Base-by-base conservation (phyloP, 2,329 filamentous ascomycete genomes). In the Botrytis byssoidea region DNA sequence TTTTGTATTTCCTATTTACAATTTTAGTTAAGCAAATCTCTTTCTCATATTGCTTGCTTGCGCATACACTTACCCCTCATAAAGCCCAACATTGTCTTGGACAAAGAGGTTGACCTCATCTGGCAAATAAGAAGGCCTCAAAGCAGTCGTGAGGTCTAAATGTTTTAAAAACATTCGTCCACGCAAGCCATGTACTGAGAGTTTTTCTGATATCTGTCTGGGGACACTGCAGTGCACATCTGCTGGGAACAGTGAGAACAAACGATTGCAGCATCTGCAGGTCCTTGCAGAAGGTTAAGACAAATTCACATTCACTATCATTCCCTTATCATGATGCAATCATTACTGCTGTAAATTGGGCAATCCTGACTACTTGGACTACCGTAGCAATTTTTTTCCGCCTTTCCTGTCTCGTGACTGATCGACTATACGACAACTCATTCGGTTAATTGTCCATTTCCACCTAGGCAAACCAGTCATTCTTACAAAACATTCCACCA, bases 91-190 rank as follows among this genome's bases (percentile, higher is more conserved):
- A 83, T 94, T 95, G 87, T 98, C 95, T 85, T 98, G 95, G 74
- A 99, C 95, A 84, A 97, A 98, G 74, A 99, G 88, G 72, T 98
- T 87, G 78, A 93, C 92, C 88, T 99, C 96, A 86, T 98, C 96
- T 81, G 94, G 92, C 78, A 97, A 89, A 82, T 98, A 92, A 75
- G 92, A 92, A 80, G 96, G 96, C 87, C 96, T 93, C 82, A 98
- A 89, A 82, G 96, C 96, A 85, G 95, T 97, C 74, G 96, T 99
- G 81, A 99, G 89, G 85, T 99, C 95, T 83, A 98, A 89, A 80
- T 92, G 90, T 88, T 97, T 95, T 87, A 98, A 88, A 89, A 97
- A 97, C 95, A 98, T 98, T 87, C 93, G 93, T 92, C 85, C 88
- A 86, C 82, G 84, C 85, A 86, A 82, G 84, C 85, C 79, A 79